Evolutionary conservation across 176 grass and related monocot species (phyloP), one percentile per base, ranked within the genome.

Genomic region (Oryza glumipatula): DNA sequence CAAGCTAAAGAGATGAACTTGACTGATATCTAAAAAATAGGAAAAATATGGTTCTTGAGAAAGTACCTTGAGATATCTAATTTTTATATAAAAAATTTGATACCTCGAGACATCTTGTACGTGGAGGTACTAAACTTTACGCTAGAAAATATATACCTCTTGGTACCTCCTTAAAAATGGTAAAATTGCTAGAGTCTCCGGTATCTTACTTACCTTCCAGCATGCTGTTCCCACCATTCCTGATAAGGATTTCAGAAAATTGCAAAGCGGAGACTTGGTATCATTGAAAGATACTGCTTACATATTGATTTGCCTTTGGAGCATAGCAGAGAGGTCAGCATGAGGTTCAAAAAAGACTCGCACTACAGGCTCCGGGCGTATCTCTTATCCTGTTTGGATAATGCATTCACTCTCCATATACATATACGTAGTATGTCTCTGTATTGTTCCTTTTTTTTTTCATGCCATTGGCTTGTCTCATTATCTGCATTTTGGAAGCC

Each of bases 381-480:
- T 52, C 77, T 17, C 77, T 76, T 85, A 61, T 81, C 77, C 15
- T 51, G 26, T 35, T 73, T 1, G 64, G 61, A 58, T 58, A 75
- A 76, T 33, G 44, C 13, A 7, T 36, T 65, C 65, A 17, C 49
- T 52, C 49, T 52, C 49, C 49, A 17, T 3, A 36, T 79, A 38
- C n/a, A 11, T 35, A 39, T 60, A 39, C 54, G 17, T 35, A 32
- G 30, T 32, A 32, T 32, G 30, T 32, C 47, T 39, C 10, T 52
- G 15, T 5, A 15, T 23, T 17, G 68, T 3, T 47, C 11, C 1
- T 7, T 44, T 30, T 17, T 28, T 28, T 9, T 39, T 15, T 26
- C 47, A 45, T 66, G 52, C 43, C 17, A 9, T 19, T 7, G 14
- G 35, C 24, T 35, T 65, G 17, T 79, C 52, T 23, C 3, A 36